Percentiles rank a stretch among this genome's conserved stretches.
Evolutionary conservation across 2,329 filamentous ascomycete genomes (phyloP).

Genomic region (Periconia sp.): DNA sequence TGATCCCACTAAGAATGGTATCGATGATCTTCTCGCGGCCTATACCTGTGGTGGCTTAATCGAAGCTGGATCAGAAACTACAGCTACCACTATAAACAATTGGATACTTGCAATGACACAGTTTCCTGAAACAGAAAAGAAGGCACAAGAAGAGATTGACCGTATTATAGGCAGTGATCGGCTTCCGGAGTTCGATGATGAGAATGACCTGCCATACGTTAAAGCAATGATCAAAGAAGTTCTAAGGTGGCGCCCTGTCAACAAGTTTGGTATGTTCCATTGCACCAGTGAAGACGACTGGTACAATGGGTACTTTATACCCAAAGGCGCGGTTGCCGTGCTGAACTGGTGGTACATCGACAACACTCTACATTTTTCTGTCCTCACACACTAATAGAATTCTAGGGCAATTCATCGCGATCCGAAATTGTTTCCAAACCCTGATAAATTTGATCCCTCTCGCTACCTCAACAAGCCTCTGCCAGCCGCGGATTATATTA

Average conservation of each 20-base stretch:
- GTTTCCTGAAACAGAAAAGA: conserved; percentile 30
- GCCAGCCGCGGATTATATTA: conserved; percentile 40
- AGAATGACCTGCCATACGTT: conserved; percentile 43
- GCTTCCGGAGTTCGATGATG: conserved; percentile 41
- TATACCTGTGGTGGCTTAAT: conserved; percentile 43
- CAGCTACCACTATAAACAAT: conserved; percentile 37
- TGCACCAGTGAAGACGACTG: conserved; percentile 40
- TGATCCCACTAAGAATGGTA: conserved; percentile 36
- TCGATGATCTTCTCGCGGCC: conserved; percentile 41
- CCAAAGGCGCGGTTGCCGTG: conserved; percentile 42
- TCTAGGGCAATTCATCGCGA: conserved; percentile 44
- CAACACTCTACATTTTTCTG: not conserved
- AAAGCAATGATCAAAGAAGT: conserved; percentile 37
- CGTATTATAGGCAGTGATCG: conserved; percentile 32
- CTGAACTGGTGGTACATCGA: conserved; percentile 40
- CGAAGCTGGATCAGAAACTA: conserved; percentile 44
- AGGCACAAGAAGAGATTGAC: conserved; percentile 38
- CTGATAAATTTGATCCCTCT: conserved; percentile 37
- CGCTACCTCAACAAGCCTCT: conserved; percentile 30
- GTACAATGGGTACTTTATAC: conserved; percentile 48
- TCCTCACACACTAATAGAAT: not conserved
- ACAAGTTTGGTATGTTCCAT: conserved; percentile 43
- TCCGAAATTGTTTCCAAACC: conserved; percentile 29
- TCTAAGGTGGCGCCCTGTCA: conserved; percentile 37
- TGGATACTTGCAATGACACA: conserved; percentile 37